Evolutionary conservation across 1,284 basidiomycete genomes (phyloP).

Genomic region (Ganoderma multipileum): DNA sequence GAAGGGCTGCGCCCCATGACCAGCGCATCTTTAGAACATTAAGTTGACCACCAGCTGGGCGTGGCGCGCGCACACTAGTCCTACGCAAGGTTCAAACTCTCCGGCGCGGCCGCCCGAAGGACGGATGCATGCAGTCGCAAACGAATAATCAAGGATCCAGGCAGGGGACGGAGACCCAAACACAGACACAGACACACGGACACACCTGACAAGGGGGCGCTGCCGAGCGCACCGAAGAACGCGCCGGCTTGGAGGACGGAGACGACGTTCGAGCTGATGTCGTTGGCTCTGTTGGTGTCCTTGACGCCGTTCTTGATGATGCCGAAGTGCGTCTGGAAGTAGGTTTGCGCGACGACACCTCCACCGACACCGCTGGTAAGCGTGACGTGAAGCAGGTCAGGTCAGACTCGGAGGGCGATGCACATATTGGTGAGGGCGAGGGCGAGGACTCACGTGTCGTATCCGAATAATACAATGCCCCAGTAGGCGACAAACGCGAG

Average conservation of each 20-base stretch:
- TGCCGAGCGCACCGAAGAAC: conserved; percentile 79
- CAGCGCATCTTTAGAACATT: neutral
- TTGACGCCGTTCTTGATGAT: conserved; percentile 48
- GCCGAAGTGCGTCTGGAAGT: conserved; percentile 69
- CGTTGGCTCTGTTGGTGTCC: conserved; percentile 45
- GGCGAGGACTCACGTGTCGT: conserved; percentile 62
- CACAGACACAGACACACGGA: too few relatives aligned
- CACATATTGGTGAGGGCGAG: too few relatives aligned
- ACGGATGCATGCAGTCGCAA: neutral
- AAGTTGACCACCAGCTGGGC: neutral
- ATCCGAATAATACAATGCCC: conserved; percentile 83
- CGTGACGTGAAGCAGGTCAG: too few relatives aligned
- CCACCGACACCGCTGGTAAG: conserved; percentile 57
- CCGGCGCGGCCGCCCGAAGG: neutral
- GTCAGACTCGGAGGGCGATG: too few relatives aligned
- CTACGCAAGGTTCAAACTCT: neutral
- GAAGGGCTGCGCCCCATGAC: neutral
- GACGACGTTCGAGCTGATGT: conserved; percentile 71
- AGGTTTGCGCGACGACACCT: conserved; percentile 66
- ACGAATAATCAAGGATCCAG: neutral
- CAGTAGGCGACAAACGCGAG: conserved; percentile 77
- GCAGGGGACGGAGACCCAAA: neutral
- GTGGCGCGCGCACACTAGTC: neutral
- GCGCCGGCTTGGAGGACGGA: conserved; percentile 82
- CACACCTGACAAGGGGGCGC: conserved; percentile 67